phyloP scores from a whole-genome alignment of 176 grass and related monocot genomes.

The Tillandsia leiboldiana region DNA sequence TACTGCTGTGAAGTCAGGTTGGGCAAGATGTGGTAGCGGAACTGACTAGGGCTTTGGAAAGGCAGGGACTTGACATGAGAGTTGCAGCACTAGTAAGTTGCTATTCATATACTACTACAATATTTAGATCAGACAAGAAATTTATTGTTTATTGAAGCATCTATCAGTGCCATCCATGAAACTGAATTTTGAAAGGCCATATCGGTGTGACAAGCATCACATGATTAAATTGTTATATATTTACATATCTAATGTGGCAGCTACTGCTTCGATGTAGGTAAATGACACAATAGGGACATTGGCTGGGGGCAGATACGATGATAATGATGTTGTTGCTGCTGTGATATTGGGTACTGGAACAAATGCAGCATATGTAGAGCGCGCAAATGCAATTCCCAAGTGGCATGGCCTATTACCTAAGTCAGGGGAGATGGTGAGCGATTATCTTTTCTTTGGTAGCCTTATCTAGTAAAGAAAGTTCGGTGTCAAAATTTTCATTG shows the following conservation, averaged over 20 bases:
- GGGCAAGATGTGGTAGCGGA: constrained; percentile 84
- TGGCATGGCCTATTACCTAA: constrained; percentile 57
- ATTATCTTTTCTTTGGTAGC: constrained; percentile 6
- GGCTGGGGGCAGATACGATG: constrained; percentile 65
- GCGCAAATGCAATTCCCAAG: constrained; percentile 67
- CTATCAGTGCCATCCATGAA: neutral
- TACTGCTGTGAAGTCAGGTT: constrained; percentile 41
- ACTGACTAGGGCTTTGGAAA: constrained; percentile 67
- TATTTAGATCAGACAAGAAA: too few relatives aligned
- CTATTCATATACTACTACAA: constrained; percentile 7
- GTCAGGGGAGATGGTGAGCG: constrained; percentile 75
- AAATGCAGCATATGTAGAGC: constrained; percentile 88
- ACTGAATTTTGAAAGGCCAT: neutral
- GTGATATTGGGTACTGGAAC: constrained; percentile 93
- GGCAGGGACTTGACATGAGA: constrained; percentile 86
- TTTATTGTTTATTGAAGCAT: too few relatives aligned
- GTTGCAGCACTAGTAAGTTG: constrained; percentile 56
- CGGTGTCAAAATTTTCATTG: too few relatives aligned
- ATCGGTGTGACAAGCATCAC: neutral
- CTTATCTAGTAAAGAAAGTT: constrained; percentile 8
- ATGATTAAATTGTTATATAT: too few relatives aligned
- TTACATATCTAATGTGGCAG: neutral
- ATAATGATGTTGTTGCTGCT: constrained; percentile 63
- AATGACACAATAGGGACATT: constrained; percentile 90
- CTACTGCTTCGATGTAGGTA: constrained; percentile 38